Evolutionary conservation across 371 early-diverging fungal species (phyloP).

Genomic region (Globomyces sp.): DNA sequence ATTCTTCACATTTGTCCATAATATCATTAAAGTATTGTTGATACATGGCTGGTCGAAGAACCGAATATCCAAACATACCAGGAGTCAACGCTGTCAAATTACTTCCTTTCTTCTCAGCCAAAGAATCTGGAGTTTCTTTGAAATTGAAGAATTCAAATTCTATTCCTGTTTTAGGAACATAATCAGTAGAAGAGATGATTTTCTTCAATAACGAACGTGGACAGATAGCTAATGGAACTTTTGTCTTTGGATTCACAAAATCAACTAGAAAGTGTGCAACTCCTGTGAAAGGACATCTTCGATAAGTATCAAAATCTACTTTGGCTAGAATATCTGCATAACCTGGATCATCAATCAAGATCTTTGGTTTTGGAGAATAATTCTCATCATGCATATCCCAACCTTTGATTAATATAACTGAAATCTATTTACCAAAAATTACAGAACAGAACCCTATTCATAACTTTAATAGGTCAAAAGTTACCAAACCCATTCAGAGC

Average conservation of each 20-base stretch:
- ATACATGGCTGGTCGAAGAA: conserved; percentile 68
- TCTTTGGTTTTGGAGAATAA: conserved; percentile 23
- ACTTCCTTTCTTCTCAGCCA: conserved; percentile 58
- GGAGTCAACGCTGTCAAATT: conserved; percentile 60
- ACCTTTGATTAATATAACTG: conserved; percentile 76
- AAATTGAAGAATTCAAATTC: conserved; percentile 86
- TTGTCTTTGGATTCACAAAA: conserved; percentile 57
- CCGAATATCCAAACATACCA: conserved; percentile 83
- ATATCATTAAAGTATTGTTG: conserved; percentile 72
- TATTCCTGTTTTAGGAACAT: conserved; percentile 55
- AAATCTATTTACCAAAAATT: conserved; percentile 54
- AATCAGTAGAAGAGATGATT: conserved; percentile 27
- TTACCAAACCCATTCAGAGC: conserved; percentile 61
- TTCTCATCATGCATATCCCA: conserved; percentile 68
- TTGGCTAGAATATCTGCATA: conserved; percentile 69
- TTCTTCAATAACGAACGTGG: conserved; percentile 65
- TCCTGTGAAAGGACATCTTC: conserved; percentile 40
- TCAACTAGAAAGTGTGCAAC: conserved; percentile 73
- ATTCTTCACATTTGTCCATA: conserved; percentile 62
- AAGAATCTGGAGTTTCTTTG: conserved; percentile 67
- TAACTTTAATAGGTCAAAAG: conserved; percentile 12
- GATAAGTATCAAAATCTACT: conserved; percentile 13
- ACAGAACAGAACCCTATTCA: conserved; percentile 5
- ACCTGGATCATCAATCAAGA: conserved; percentile 32
- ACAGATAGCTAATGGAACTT: conserved; percentile 60